Percentiles rank a stretch among this genome's conserved stretches.
phyloP scores from a whole-genome alignment of 2,329 filamentous ascomycete genomes.

The Aspergillus awamori region DNA sequence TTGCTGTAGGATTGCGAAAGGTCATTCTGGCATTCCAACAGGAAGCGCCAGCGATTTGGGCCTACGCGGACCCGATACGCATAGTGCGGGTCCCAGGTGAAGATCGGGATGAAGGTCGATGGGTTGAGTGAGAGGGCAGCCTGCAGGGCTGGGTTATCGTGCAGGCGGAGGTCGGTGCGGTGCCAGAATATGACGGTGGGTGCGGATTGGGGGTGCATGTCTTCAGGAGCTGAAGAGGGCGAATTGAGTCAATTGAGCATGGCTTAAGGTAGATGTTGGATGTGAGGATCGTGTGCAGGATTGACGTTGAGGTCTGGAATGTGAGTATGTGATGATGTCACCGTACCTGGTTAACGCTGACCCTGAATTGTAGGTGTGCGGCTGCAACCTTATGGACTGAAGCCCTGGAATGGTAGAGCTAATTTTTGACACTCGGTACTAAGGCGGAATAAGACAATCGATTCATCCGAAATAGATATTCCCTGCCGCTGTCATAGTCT shows the following conservation, averaged over 20 bases:
- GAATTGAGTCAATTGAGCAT: neutral
- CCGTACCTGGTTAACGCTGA: neutral
- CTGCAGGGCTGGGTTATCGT: slow-evolving; percentile 74
- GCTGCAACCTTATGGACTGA: too few species aligned
- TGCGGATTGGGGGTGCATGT: neutral
- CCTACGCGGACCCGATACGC: slow-evolving; percentile 72
- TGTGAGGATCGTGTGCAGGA: neutral
- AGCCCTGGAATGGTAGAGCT: too few species aligned
- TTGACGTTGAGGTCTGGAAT: neutral
- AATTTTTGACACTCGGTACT: too few species aligned
- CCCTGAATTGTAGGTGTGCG: too few species aligned
- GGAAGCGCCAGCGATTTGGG: slow-evolving; percentile 73
- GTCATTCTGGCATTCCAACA: slow-evolving; percentile 74
- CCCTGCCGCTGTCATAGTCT: too few species aligned
- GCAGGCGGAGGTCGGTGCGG: slow-evolving; percentile 74
- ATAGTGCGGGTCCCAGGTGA: slow-evolving; percentile 81
- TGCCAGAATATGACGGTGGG: slow-evolving; percentile 72
- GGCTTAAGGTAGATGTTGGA: neutral
- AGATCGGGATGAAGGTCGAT: slow-evolving; percentile 71
- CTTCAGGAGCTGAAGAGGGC: neutral
- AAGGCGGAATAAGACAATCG: too few species aligned
- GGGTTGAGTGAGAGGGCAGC: slow-evolving; percentile 72
- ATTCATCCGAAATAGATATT: too few species aligned
- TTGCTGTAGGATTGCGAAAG: slow-evolving; percentile 68
- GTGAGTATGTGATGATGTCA: neutral